Evolutionary conservation across 179 eudicot genomes (phyloP).

Genomic region (Beta macrorhiza): DNA sequence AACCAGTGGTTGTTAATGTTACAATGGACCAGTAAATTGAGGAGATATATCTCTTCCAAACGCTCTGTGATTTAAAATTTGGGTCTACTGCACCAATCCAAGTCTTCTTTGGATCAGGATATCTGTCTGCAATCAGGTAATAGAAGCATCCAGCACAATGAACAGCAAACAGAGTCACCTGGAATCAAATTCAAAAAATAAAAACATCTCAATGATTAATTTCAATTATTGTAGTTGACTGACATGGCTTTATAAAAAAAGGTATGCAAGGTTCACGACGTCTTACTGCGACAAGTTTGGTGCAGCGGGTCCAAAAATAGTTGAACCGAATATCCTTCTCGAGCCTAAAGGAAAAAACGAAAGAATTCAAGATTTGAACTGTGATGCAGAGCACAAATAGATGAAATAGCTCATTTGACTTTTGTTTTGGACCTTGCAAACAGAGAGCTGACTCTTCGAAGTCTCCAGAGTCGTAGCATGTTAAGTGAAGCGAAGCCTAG

Average conservation of each 20-base stretch:
- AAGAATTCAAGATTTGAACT: background rate
- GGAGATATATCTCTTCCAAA: slow-evolving; percentile 64
- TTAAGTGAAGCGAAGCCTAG: slow-evolving; percentile 69
- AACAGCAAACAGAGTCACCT: slow-evolving; percentile 88
- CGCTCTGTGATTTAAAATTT: slow-evolving; percentile 55
- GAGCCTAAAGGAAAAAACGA: slow-evolving; percentile 49
- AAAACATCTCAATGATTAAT: background rate
- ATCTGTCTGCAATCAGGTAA: slow-evolving; percentile 75
- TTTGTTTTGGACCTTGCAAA: slow-evolving; percentile 66
- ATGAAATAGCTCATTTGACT: background rate
- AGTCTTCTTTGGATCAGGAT: slow-evolving; percentile 63
- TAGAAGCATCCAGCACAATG: slow-evolving; percentile 91
- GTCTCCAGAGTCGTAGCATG: slow-evolving; percentile 93
- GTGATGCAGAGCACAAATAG: background rate
- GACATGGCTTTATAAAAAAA: background rate
- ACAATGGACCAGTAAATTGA: slow-evolving; percentile 88
- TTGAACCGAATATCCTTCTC: slow-evolving; percentile 91
- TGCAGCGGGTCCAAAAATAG: slow-evolving; percentile 89
- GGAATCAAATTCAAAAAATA: slow-evolving; percentile 6
- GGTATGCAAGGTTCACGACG: background rate
- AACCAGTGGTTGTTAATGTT: slow-evolving; percentile 83
- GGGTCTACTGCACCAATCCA: slow-evolving; percentile 84
- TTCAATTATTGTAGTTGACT: background rate
- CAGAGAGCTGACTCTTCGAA: slow-evolving; percentile 81
- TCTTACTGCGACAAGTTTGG: slow-evolving; percentile 80